Percentiles rank a stretch among this genome's conserved stretches.
These are phyloP conservation scores for Cercophora sp. DNA, from an alignment of 495 filamentous ascomycete species.

Conservation along the genomic window DNA sequence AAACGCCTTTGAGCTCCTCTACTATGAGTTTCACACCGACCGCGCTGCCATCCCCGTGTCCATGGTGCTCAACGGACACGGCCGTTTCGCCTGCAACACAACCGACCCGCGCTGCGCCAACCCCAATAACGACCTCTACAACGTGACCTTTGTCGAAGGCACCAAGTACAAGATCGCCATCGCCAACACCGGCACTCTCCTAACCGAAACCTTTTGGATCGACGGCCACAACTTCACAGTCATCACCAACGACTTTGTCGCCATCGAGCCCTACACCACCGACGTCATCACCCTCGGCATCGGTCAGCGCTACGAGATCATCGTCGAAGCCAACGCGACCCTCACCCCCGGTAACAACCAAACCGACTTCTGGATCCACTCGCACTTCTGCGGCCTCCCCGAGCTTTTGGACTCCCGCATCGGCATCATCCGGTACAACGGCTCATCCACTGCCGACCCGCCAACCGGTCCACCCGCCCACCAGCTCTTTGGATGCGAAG, in stretches of 20 bases:
- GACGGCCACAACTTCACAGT: slow-evolving; percentile 48
- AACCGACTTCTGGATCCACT: slow-evolving; percentile 54
- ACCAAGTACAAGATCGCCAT: not conserved
- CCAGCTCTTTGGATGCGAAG: not conserved
- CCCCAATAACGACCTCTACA: not conserved
- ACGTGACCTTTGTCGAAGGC: not conserved
- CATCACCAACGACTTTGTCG: slow-evolving; percentile 43
- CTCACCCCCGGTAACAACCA: slow-evolving; percentile 39
- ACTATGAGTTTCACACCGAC: not conserved
- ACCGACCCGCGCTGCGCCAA: not conserved
- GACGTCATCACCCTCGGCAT: slow-evolving; percentile 51
- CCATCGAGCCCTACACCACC: slow-evolving; percentile 42
- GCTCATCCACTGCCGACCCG: not conserved
- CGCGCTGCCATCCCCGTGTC: not conserved
- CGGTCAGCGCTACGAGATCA: slow-evolving; percentile 63
- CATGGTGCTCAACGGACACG: not conserved
- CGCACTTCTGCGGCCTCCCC: slow-evolving; percentile 16
- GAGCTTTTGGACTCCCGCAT: slow-evolving; percentile 15
- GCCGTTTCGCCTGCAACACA: not conserved
- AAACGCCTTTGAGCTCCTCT: not conserved
- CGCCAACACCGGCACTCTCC: not conserved
- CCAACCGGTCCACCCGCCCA: slow-evolving; percentile 8
- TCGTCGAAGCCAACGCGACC: slow-evolving; percentile 46
- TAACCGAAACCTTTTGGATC: slow-evolving; percentile 25
- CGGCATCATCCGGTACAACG: slow-evolving; percentile 24